A percentile compares a stretch with the other conserved stretches of the same genome.
Evolutionary conservation across 495 filamentous ascomycete genomes (phyloP).

Genomic region (Penicillium tannophilum): DNA sequence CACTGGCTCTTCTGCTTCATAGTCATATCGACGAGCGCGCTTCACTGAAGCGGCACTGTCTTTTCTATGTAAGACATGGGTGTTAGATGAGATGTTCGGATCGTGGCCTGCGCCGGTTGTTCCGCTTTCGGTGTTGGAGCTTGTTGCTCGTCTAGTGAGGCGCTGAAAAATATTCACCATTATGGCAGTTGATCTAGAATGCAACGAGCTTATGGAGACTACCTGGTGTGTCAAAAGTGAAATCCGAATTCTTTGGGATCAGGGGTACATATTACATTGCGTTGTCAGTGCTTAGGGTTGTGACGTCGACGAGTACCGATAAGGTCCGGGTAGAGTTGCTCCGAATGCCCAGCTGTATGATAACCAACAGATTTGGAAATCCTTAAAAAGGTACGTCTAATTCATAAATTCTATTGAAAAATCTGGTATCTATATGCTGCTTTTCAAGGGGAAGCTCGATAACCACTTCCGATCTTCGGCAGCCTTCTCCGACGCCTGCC

Average conservation of each 20-base stretch:
- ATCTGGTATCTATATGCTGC: not conserved
- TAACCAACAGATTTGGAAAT: not conserved
- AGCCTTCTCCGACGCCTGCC: constrained; percentile 24
- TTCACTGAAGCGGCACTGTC: constrained; percentile 19
- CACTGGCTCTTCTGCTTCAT: constrained; percentile 17
- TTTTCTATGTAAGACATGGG: constrained; percentile 19
- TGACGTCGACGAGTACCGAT: constrained; percentile 30
- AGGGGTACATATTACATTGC: not conserved
- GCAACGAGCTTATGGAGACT: too few species aligned
- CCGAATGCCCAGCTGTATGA: not conserved
- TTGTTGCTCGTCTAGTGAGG: constrained; percentile 19
- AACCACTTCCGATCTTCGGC: constrained; percentile 40
- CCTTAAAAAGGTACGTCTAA: not conserved
- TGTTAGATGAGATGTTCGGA: constrained; percentile 7
- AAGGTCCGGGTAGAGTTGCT: constrained; percentile 10
- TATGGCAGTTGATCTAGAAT: too few species aligned
- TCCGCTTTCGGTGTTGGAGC: constrained; percentile 13
- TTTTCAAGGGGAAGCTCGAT: constrained; percentile 30
- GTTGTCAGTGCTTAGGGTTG: constrained; percentile 1
- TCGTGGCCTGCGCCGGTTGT: not conserved
- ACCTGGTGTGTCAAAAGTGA: too few species aligned
- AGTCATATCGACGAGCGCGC: constrained; percentile 12
- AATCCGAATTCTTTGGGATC: too few species aligned
- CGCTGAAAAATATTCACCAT: constrained; percentile 33
- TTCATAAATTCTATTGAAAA: not conserved